Evolutionary conservation across 140 eudicot species (phyloP), one percentile per base, ranked within the genome.

Genomic region (Oenanthe javanica): DNA sequence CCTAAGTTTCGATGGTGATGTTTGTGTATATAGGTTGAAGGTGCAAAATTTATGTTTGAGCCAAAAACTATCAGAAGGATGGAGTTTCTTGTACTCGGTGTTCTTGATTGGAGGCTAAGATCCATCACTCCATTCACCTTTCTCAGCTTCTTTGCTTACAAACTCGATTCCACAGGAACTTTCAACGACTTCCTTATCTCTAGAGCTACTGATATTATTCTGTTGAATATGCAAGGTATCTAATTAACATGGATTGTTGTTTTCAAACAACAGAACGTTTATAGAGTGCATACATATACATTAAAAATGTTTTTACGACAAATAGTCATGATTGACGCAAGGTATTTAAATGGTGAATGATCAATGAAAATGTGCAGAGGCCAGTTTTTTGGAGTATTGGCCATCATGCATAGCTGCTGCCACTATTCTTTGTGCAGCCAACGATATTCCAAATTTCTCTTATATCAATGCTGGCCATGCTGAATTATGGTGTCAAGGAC

Each of bases 391-490:
- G 25, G 97, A 87, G 93, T 89, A 87, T 82, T 83, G 94, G 93
- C 97, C 98, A 87, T 94, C 98, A 86, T 90, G 97, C 88, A 89
- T 92, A 79, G 97, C 97, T 54, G 97, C 98, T 75, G 93, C 98
- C 77, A 81, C 97, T 46, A 86, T 92, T 69, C 98, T 94, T 70
- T 89, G 94, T 79, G 98, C 97, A 55, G 93, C 97, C 19, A 90
- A 87, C 36, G 91, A 94, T 81, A 84, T 92, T 36, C 96, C 98
- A 25, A 86, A 82, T 12, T 92, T 94, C 86, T 87, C 98, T 42
- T 88, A 83, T 74, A 79, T 90, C 72, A 90, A 87, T 79, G 96
- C 94, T 67, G 94, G 90, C 76, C 90, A 85, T 84, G 96, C 97
- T 45, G 96, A 87, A 80, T 87, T 92, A 83, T 94, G 98, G 98